A percentile compares a stretch with the other conserved stretches of the same genome.
Evolutionary conservation across 441 rosid genomes (phyloP).

Genomic region (Gossypium gossypioides): DNA sequence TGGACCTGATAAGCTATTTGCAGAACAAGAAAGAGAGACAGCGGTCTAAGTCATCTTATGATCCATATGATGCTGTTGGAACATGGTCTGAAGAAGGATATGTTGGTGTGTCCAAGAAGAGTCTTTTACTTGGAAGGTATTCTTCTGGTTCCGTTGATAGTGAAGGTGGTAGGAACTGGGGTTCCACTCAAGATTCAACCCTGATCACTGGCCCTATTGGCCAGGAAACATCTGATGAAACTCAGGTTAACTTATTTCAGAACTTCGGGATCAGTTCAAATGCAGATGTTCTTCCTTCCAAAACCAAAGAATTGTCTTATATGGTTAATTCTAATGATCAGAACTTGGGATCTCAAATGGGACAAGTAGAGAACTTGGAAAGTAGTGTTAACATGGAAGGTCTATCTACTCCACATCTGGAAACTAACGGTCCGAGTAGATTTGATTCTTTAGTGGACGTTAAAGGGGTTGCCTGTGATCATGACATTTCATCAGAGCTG

Average conservation of each 20-base stretch:
- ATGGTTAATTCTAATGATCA: slow-evolving; percentile 34
- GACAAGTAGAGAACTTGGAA: slow-evolving; percentile 44
- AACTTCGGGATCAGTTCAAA: slow-evolving; percentile 48
- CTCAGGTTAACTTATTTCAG: slow-evolving; percentile 56
- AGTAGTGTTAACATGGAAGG: slow-evolving; percentile 38
- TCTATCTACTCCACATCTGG: slow-evolving; percentile 39
- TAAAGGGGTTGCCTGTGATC: slow-evolving; percentile 33
- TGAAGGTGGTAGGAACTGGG: slow-evolving; percentile 83
- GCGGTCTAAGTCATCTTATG: slow-evolving; percentile 69
- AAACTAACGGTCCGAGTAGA: slow-evolving; percentile 39
- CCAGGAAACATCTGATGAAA: slow-evolving; percentile 50
- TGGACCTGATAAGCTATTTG: slow-evolving; percentile 82
- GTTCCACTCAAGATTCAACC: slow-evolving; percentile 62
- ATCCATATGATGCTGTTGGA: slow-evolving; percentile 75
- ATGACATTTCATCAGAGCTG: slow-evolving; percentile 33
- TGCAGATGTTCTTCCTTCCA: slow-evolving; percentile 36
- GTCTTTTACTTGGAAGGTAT: slow-evolving; percentile 69
- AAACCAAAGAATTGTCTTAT: slow-evolving; percentile 43
- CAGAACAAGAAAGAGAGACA: slow-evolving; percentile 92
- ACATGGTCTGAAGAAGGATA: slow-evolving; percentile 90
- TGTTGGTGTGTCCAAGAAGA: slow-evolving; percentile 52
- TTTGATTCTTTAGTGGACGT: slow-evolving; percentile 33
- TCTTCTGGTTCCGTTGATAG: slow-evolving; percentile 68
- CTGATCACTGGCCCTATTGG: slow-evolving; percentile 34
- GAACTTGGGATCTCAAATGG: slow-evolving; percentile 31